A percentile compares a stretch with the other conserved stretches of the same genome.
Evolutionary conservation across 2,329 filamentous ascomycete genomes (phyloP).

Genomic region (Stagonosporopsis tanaceti): DNA sequence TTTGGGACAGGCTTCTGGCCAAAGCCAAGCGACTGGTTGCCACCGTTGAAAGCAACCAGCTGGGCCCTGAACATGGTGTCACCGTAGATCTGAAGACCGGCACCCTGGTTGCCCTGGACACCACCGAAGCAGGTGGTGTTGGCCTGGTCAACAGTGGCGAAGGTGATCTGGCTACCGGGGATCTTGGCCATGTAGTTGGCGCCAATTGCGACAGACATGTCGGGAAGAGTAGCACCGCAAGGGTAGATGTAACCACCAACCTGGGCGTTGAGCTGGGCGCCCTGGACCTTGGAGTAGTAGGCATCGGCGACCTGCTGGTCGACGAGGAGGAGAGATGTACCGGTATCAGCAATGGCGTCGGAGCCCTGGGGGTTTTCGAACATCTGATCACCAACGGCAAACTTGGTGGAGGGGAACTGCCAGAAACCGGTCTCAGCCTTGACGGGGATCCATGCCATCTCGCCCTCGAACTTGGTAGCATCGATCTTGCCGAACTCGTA

Average conservation of each 20-base stretch:
- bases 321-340: slow-evolving; percentile 70
- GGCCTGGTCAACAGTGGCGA: slow-evolving; percentile 47
- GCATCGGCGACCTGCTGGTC: slow-evolving; percentile 60
- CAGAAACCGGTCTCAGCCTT: slow-evolving; percentile 72
- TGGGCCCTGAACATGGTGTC: slow-evolving; percentile 68
- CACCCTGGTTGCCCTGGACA: slow-evolving; percentile 65
- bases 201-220: slow-evolving; percentile 64
- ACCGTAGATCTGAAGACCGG: slow-evolving; percentile 68
- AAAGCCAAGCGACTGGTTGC: slow-evolving; percentile 62
- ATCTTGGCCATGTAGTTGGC: slow-evolving; percentile 65
- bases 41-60: slow-evolving; percentile 67
- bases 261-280: slow-evolving; percentile 46
- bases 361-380: slow-evolving; percentile 61
- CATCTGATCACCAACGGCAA: slow-evolving; percentile 63
- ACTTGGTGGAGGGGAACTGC: slow-evolving; percentile 68
- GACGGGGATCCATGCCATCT: slow-evolving; percentile 68
- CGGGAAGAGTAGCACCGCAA: slow-evolving; percentile 52
- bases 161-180: slow-evolving; percentile 56
- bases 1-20: slow-evolving; percentile 47
- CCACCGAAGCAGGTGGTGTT: slow-evolving; percentile 71
- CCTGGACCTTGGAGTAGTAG: slow-evolving; percentile 55
- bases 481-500: slow-evolving; percentile 81
- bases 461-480: slow-evolving; percentile 66
- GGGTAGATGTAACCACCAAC: slow-evolving; percentile 56
- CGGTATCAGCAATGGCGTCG: slow-evolving; percentile 60